phyloP scores from a whole-genome alignment of 352 stramenopile genomes.

The Globisporangium nodosum region DNA sequence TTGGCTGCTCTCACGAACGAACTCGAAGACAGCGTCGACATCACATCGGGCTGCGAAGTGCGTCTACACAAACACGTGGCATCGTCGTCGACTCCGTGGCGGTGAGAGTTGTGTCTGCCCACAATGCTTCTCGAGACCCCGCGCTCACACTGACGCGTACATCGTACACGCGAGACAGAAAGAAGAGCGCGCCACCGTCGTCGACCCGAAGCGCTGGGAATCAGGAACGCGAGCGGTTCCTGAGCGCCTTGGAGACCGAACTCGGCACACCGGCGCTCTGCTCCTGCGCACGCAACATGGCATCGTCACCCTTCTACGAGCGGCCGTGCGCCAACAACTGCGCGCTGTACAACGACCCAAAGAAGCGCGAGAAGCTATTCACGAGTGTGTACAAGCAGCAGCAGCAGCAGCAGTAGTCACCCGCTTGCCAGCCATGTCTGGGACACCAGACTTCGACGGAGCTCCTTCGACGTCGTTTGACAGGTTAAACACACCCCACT shows the following conservation, averaged over 20 bases:
- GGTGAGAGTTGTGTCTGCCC: slow-evolving; percentile 14
- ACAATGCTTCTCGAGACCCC: neutral
- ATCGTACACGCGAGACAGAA: slow-evolving; percentile 8
- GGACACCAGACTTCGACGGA: too few species aligned
- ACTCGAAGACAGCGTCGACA: slow-evolving; percentile 21
- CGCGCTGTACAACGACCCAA: slow-evolving; percentile 55
- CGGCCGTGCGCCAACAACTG: slow-evolving; percentile 63
- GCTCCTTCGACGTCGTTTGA: too few species aligned
- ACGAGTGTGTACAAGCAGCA: slow-evolving; percentile 63
- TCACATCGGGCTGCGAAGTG: slow-evolving; percentile 31
- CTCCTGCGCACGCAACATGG: slow-evolving; percentile 27
- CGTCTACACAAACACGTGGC: slow-evolving; percentile 27
- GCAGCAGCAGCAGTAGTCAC: neutral
- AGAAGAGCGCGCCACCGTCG: slow-evolving; percentile 9
- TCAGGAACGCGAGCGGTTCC: slow-evolving; percentile 33
- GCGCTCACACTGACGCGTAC: neutral
- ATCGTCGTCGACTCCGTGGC: slow-evolving; percentile 46
- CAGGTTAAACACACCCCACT: neutral
- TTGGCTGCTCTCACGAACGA: slow-evolving; percentile 2
- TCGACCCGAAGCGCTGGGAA: slow-evolving; percentile 5
- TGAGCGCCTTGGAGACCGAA: slow-evolving; percentile 41
- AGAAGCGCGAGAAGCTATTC: slow-evolving; percentile 50
- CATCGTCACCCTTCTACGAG: slow-evolving; percentile 14
- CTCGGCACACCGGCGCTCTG: slow-evolving; percentile 50
- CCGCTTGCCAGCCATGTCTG: neutral